phyloP scores from a whole-genome alignment of 2,329 filamentous ascomycete genomes.

The Nothopassalora personata region DNA sequence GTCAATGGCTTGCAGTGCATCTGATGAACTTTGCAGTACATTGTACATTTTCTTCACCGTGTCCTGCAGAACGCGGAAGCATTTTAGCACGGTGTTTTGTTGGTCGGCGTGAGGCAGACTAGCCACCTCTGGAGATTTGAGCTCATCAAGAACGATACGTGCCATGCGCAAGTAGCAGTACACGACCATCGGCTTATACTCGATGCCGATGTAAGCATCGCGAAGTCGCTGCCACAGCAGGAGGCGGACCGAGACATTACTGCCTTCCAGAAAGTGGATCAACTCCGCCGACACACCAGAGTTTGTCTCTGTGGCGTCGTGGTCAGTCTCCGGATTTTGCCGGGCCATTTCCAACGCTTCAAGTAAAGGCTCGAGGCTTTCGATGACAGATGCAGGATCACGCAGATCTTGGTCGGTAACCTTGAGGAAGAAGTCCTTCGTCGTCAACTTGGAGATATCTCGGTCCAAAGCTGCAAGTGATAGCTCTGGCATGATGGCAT shows the following conservation, averaged over 20 bases:
- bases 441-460: slow-evolving; percentile 86
- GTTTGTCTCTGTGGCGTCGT: background rate
- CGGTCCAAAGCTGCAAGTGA: slow-evolving; percentile 78
- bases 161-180: slow-evolving; percentile 83
- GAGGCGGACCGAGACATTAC: slow-evolving; percentile 74
- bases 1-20: slow-evolving; percentile 78
- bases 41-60: slow-evolving; percentile 67
- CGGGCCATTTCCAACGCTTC: slow-evolving; percentile 50
- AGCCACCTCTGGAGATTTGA: slow-evolving; percentile 55
- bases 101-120: slow-evolving; percentile 58
- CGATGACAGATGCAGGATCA: slow-evolving; percentile 79
- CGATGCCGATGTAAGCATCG: slow-evolving; percentile 79
- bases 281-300: slow-evolving; percentile 58
- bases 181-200: slow-evolving; percentile 80
- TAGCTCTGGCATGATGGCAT: slow-evolving; percentile 80
- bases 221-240: slow-evolving; percentile 89
- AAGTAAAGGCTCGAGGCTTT: slow-evolving; percentile 85
- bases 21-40: slow-evolving; percentile 59
- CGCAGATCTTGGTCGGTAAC: slow-evolving; percentile 79
- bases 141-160: slow-evolving; percentile 70
- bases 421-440: slow-evolving; percentile 91
- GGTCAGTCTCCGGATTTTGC: background rate
- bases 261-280: slow-evolving; percentile 75
- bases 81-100: slow-evolving; percentile 65
- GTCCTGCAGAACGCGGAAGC: slow-evolving; percentile 73